Conservation (phyloP, 1,139 yeast genomes). For the Yamadazyma atmosphaerica region DNA sequence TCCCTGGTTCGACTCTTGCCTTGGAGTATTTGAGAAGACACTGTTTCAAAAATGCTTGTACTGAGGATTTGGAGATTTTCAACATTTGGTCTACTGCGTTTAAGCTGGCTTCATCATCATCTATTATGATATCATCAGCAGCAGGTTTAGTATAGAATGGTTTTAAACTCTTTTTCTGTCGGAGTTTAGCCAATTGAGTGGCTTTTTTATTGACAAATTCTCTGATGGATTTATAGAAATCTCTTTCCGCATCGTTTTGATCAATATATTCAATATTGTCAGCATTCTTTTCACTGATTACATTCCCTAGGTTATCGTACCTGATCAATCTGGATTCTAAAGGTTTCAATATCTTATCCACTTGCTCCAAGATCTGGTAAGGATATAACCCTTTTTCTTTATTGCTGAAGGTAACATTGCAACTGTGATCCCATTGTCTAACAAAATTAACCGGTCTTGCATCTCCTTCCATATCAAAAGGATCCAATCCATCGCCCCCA, state of each 20-base stretch:
- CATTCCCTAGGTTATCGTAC: constrained; percentile 72
- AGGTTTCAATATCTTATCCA: constrained; percentile 59
- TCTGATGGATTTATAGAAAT: constrained; percentile 72
- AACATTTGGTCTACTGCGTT: constrained; percentile 70
- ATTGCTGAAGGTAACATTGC: constrained; percentile 63
- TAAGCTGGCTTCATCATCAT: constrained; percentile 46
- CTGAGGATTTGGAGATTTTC: constrained; percentile 63
- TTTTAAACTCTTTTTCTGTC: constrained; percentile 52
- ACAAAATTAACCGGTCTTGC: constrained; percentile 92
- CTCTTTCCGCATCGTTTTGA: constrained; percentile 83
- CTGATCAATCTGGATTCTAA: constrained; percentile 60
- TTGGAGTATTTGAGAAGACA: constrained; percentile 81
- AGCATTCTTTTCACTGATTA: constrained; percentile 38
- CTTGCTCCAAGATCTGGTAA: constrained; percentile 59
- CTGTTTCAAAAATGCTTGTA: constrained; percentile 69
- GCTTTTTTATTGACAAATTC: constrained; percentile 63
- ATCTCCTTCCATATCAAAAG: constrained; percentile 98
- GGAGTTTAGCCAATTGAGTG: constrained; percentile 50
- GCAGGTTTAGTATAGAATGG: constrained; percentile 41
- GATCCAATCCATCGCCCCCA: constrained; percentile 99
- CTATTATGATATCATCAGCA: constrained; percentile 34
- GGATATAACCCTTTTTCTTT: constrained; percentile 66
- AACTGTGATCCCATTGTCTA: constrained; percentile 94
- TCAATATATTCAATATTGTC: constrained; percentile 65
- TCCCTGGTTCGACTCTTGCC: constrained; percentile 98